phyloP scores from a whole-genome alignment of 345 rosid species.

The Rhizophora mangle region DNA sequence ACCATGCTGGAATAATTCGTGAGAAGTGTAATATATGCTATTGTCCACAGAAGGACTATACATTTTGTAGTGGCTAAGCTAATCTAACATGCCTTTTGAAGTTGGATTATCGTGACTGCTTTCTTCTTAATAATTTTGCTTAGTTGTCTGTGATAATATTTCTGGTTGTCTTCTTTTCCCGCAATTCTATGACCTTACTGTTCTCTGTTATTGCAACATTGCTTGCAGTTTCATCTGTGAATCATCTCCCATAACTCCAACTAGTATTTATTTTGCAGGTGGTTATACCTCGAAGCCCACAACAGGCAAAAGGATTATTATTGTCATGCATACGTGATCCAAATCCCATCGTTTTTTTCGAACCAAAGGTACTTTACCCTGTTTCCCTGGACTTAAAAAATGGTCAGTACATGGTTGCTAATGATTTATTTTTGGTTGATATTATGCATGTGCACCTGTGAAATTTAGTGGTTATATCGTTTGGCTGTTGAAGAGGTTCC shows the following conservation, averaged over 20 bases:
- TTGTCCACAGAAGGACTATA: background rate
- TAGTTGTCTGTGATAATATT: background rate
- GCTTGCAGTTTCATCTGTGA: background rate
- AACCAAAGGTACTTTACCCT: slow-evolving; percentile 62
- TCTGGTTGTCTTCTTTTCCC: background rate
- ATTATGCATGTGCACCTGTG: slow-evolving; percentile 6
- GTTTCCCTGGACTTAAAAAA: background rate
- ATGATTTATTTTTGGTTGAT: slow-evolving; percentile 13
- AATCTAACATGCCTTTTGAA: background rate
- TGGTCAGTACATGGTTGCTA: slow-evolving; percentile 7
- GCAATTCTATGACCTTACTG: background rate
- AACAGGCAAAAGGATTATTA: slow-evolving; percentile 81
- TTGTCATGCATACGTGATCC: slow-evolving; percentile 76
- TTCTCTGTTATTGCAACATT: background rate
- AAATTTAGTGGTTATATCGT: slow-evolving; percentile 78
- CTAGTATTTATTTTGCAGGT: slow-evolving; percentile 35
- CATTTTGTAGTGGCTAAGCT: background rate
- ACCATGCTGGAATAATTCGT: no score
- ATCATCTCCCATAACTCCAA: slow-evolving; percentile 7
- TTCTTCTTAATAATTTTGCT: background rate
- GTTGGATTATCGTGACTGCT: background rate
- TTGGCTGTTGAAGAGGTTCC: slow-evolving; percentile 88
- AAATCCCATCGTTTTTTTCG: slow-evolving; percentile 83
- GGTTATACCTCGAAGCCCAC: slow-evolving; percentile 87
- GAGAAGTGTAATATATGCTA: no score